Percentiles rank a stretch among this genome's conserved stretches.
These are phyloP conservation scores for Primulina eburnea DNA, from an alignment of 257 asterid genomes.

Conservation along the genomic window DNA sequence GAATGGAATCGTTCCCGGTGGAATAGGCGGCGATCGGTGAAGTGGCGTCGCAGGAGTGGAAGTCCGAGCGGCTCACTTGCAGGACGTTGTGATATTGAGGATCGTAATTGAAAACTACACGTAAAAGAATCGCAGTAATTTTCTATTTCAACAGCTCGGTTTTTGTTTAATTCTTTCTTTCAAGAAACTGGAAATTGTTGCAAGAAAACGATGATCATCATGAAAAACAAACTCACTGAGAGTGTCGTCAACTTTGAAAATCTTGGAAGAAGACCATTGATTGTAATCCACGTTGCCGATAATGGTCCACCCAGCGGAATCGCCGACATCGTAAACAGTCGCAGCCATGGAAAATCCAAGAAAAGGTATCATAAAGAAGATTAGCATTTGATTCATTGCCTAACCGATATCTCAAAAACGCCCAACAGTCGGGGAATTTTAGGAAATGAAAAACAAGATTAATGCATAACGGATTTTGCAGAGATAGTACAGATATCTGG, in stretches of 20 bases:
- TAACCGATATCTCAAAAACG: neutral
- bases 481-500: neutral
- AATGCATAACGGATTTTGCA: neutral
- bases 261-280: constrained; percentile 27
- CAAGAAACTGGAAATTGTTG: neutral
- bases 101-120: constrained; percentile 27
- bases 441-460: neutral
- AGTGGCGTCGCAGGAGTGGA: constrained; percentile 17
- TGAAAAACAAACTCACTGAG: constrained; percentile 22
- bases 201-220: neutral
- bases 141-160: neutral
- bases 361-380: neutral
- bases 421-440: too few relatives aligned
- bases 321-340: constrained; percentile 30
- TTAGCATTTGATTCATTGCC: neutral
- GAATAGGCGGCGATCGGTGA: constrained; percentile 20
- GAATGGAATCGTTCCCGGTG: constrained; percentile 31
- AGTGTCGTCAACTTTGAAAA: constrained; percentile 24
- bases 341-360: constrained; percentile 2
- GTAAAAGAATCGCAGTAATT: neutral
- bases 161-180: too few relatives aligned
- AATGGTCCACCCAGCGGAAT: constrained; percentile 30
- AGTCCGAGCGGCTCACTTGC: constrained; percentile 21
- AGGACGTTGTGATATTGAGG: constrained; percentile 22
- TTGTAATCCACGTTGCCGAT: constrained; percentile 23